Base-by-base conservation (phyloP, 352 stramenopile species). In the Phytopythium oedochilum region DNA sequence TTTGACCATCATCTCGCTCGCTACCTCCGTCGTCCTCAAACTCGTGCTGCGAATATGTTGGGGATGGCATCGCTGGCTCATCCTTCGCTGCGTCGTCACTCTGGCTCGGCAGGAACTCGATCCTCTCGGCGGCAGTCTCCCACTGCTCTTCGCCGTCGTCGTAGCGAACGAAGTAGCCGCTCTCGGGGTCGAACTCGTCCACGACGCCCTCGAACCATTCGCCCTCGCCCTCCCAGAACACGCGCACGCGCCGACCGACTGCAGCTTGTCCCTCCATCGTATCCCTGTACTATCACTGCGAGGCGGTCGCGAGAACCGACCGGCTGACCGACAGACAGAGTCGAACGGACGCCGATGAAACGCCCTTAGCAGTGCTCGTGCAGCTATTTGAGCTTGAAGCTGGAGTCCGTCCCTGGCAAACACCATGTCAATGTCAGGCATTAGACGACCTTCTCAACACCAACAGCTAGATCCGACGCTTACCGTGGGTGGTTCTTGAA, bases 121-220 rank as follows among this genome's bases (percentile, higher is more conserved):
- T n/a, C 4, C 50, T 12, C n/a, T 60, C 36, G 9, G 45, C 53
- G 10, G 60, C n/a, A 0, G 10, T 66, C 75, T 92, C 82, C 82
- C 82, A 92, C 55, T 89, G 82, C 61, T 88, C 68, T 48, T 92
- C 78, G 29, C 82, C 77, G 55, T 92, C 82, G 47, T 88, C 77
- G 44, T 91, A 91, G 50, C 71, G 55, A n/a, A 91, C 63, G 53
- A 75, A 86, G 51, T 79, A 88, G 18, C 80, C 77, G 28, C 48
- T 66, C 17, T 69, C 57, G 1, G 51, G 22, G 2, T 60, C 60
- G 29, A 70, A 81, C 2, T 55, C 47, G 11, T 31, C 51, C n/a
- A 89, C 64, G n/a, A 72, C 56, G 12, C 82, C 82, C 6, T 85
- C 67, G 35, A 87, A 92, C 82, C 78, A 92, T 57, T 70, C 75